Conservation (phyloP, 495 filamentous ascomycete species). For the Xanthoparmelia taractica region DNA sequence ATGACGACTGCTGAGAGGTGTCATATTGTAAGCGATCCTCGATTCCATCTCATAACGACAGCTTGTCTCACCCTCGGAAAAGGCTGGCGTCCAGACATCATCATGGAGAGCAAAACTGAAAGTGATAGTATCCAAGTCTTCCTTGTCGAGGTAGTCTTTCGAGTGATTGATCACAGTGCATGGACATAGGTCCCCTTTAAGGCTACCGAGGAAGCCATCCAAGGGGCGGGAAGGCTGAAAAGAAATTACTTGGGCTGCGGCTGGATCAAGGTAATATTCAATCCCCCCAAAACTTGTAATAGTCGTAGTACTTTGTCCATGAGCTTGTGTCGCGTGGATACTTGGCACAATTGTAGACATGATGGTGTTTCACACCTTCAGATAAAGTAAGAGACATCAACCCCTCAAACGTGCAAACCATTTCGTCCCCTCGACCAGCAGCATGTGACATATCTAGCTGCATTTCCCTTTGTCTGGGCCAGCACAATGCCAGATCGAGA, state of each 20-base stretch:
- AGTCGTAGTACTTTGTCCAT: not conserved
- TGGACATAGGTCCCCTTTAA: constrained; percentile 2
- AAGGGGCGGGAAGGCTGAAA: constrained; percentile 3
- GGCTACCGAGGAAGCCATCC: not conserved
- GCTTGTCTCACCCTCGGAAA: constrained; percentile 15
- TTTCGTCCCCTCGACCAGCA: not conserved
- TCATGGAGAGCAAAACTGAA: constrained; percentile 5
- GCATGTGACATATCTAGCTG: constrained; percentile 1
- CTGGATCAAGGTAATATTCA: constrained; percentile 10
- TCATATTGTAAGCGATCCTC: not conserved
- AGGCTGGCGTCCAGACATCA: constrained; percentile 15
- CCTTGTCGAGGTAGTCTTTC: constrained; percentile 9
- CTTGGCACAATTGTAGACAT: not conserved
- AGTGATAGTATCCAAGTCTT: constrained; percentile 6
- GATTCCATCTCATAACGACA: not conserved
- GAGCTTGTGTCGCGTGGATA: not conserved
- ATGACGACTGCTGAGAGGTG: constrained; percentile 12
- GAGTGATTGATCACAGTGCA: constrained; percentile 11
- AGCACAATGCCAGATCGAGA: not conserved
- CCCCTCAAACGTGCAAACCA: not conserved
- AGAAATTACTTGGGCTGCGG: constrained; percentile 7
- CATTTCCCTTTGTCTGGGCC: constrained; percentile 3
- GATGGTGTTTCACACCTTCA: not conserved
- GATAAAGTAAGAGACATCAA: not conserved
- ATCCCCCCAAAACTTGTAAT: not conserved